Evolutionary conservation across 2,329 filamentous ascomycete genomes (phyloP).

Genomic region (Eutypella sp.): DNA sequence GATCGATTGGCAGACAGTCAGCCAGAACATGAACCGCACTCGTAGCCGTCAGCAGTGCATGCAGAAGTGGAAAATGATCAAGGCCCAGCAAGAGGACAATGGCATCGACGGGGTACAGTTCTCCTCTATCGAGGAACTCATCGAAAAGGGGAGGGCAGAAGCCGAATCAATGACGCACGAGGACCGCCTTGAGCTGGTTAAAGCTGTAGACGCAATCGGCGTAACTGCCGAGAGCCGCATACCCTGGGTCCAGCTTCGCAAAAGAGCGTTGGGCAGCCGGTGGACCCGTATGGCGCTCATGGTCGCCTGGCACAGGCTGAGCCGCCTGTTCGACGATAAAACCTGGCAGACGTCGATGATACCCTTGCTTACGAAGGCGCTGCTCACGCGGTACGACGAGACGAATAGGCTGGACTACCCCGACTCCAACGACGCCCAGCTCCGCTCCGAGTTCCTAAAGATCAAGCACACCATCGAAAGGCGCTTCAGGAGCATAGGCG

Average conservation of each 20-base stretch:
- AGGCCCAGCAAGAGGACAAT: constrained; percentile 14
- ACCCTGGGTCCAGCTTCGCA: constrained; percentile 23
- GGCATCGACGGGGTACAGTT: constrained; percentile 17
- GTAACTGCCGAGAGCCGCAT: constrained; percentile 23
- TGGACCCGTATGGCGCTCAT: constrained; percentile 23
- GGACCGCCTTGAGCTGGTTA: constrained; percentile 22
- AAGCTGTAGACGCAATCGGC: constrained; percentile 17
- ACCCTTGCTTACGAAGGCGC: constrained; percentile 16
- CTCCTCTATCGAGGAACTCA: constrained; percentile 16
- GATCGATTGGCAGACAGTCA: constrained; percentile 63
- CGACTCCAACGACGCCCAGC: no score
- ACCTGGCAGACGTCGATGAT: constrained; percentile 18
- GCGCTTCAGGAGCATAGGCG: no score
- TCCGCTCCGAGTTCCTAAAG: no score
- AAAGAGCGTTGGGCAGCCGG: constrained; percentile 5
- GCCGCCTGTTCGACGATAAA: constrained; percentile 13
- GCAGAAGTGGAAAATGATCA: constrained; percentile 58
- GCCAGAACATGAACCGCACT: constrained; percentile 54
- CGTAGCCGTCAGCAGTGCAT: constrained; percentile 64
- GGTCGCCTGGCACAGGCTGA: constrained; percentile 26
- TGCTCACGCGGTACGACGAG: constrained; percentile 17
- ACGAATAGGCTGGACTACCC: no score
- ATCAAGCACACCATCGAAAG: no score
- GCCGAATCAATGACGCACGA: constrained; percentile 16
- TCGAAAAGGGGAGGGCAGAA: constrained; percentile 22